Conservation (phyloP, 257 asterid genomes). For the Lavandula angustifolia region DNA sequence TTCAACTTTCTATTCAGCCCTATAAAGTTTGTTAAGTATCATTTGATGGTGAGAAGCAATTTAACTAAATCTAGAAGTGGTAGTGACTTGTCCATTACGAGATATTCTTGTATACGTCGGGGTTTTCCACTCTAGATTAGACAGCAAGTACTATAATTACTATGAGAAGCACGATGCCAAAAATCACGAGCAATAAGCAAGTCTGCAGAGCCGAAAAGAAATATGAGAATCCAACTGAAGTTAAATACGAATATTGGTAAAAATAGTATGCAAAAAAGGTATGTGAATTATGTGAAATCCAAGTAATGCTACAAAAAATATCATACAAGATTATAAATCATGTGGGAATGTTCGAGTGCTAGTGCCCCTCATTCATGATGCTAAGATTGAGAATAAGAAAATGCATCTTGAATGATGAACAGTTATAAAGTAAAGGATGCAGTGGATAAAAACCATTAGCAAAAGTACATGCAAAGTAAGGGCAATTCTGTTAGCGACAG, state of each 20-base stretch:
- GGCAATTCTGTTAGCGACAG: neutral
- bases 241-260: neutral
- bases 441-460: neutral
- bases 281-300: neutral
- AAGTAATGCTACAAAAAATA: neutral
- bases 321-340: neutral
- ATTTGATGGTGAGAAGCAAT: slow-evolving; percentile 29
- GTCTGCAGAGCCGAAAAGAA: slow-evolving; percentile 51
- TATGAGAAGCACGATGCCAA: slow-evolving; percentile 78
- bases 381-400: neutral
- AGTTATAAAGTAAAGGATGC: neutral
- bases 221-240: slow-evolving; percentile 13
- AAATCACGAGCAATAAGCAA: slow-evolving; percentile 85
- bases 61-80: slow-evolving; percentile 21
- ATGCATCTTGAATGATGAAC: neutral
- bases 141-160: slow-evolving; percentile 76
- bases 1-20: slow-evolving; percentile 17
- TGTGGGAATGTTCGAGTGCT: neutral
- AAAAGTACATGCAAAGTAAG: neutral
- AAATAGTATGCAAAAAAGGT: neutral
- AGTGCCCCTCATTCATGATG: neutral
- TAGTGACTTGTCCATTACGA: slow-evolving; percentile 4
- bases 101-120: slow-evolving; percentile 14
- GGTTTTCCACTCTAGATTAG: slow-evolving; percentile 35
- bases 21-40: neutral